A percentile compares a stretch with the other conserved stretches of the same genome.
Evolutionary conservation across 768 basidiomycete species (phyloP).

Genomic region (Calocybe gangraenosa): DNA sequence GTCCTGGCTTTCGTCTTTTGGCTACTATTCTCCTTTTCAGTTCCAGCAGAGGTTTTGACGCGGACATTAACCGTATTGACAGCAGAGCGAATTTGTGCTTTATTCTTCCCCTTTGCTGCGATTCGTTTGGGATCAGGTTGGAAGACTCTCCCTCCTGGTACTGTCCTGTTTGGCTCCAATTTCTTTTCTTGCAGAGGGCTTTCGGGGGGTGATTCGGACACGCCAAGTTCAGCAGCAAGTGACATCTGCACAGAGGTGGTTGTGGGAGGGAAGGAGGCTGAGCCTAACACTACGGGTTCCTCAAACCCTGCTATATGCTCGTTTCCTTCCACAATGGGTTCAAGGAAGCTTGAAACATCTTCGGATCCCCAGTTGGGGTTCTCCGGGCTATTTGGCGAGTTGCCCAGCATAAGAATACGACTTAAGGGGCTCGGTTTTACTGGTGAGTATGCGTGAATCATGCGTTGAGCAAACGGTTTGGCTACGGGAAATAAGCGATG

Average conservation of each 20-base stretch:
- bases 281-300: conserved; percentile 13
- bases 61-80: conserved; percentile 31
- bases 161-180: conserved; percentile 27
- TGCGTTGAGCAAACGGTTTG: conserved; percentile 63
- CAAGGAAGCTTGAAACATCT: conserved; percentile 21
- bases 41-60: conserved; percentile 13
- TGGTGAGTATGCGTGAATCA: conserved; percentile 82
- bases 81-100: conserved; percentile 28
- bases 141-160: conserved; percentile 22
- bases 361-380: conserved; percentile 10
- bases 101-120: conserved; percentile 36
- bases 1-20: conserved; percentile 1
- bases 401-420: conserved; percentile 67
- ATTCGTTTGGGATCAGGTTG: conserved; percentile 28
- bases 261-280: conserved; percentile 3
- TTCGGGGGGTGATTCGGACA: conserved; percentile 38
- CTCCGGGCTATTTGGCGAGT: conserved; percentile 47
- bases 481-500: conserved; percentile 60
- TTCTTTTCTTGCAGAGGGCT: conserved; percentile 54
- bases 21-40: conserved; percentile 27
- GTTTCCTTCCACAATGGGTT: conserved; percentile 31
- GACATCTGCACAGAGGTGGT: conserved; percentile 26
- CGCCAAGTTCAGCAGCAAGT: conserved; percentile 42
- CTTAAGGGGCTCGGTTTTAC: conserved; percentile 77
- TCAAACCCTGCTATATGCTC: conserved; percentile 25